Evolutionary conservation across 306 rosid genomes (phyloP).

Genomic region (Argentina anserina): DNA sequence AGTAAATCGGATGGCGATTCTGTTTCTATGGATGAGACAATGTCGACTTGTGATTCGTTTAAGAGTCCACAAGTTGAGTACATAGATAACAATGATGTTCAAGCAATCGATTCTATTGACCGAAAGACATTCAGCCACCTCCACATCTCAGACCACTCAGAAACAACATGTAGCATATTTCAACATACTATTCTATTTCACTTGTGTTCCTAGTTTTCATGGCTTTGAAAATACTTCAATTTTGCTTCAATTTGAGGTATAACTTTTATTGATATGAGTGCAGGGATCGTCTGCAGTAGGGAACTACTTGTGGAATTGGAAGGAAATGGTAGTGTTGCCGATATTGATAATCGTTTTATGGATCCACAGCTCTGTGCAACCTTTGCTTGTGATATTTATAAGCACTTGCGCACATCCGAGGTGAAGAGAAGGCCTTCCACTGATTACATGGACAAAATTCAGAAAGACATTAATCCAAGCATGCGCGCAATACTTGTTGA

Average conservation of each 20-base stretch:
- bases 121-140: conserved; percentile 67
- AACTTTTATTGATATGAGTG: conserved; percentile 18
- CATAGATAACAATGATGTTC: conserved; percentile 61
- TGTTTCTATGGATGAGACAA: conserved; percentile 73
- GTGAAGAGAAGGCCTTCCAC: conserved; percentile 84
- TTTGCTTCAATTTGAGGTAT: not conserved
- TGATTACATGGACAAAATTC: conserved; percentile 80
- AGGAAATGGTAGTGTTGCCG: conserved; percentile 44
- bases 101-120: conserved; percentile 56
- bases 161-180: conserved; percentile 42
- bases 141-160: conserved; percentile 57
- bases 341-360: conserved; percentile 56
- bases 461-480: conserved; percentile 77
- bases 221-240: not conserved
- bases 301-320: conserved; percentile 60
- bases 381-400: conserved; percentile 92
- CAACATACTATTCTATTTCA: not conserved
- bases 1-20: conserved; percentile 74
- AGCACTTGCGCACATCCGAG: conserved; percentile 90
- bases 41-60: conserved; percentile 83
- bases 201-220: not conserved
- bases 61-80: conserved; percentile 90
- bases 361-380: conserved; percentile 92
- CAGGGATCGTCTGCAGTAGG: conserved; percentile 63
- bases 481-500: conserved; percentile 88